phyloP scores from a whole-genome alignment of 768 basidiomycete genomes.

The Pleurotus sapidus region DNA sequence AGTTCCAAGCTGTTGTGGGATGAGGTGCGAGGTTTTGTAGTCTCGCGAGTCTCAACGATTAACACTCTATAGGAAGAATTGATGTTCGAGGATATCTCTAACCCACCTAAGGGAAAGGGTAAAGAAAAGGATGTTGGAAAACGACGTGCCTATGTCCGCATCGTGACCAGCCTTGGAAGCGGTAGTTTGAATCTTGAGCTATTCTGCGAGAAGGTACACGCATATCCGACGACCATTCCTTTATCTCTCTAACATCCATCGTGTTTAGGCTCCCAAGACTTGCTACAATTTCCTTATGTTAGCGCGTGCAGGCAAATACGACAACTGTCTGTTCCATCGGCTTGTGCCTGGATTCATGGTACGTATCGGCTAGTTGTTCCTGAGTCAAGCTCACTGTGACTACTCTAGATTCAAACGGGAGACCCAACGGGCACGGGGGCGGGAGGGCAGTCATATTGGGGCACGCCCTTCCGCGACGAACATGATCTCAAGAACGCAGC shows the following conservation, averaged over 20 bases:
- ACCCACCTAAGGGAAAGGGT: slow-evolving; percentile 76
- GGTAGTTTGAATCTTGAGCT: slow-evolving; percentile 82
- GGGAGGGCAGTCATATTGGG: slow-evolving; percentile 93
- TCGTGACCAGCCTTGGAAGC: slow-evolving; percentile 88
- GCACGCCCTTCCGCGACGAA: slow-evolving; percentile 94
- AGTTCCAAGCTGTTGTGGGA: slow-evolving; percentile 91
- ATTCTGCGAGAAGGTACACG: slow-evolving; percentile 79
- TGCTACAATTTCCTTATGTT: slow-evolving; percentile 98
- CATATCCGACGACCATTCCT: not conserved
- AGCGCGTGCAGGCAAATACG: slow-evolving; percentile 86
- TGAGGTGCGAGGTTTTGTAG: slow-evolving; percentile 50
- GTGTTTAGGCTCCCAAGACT: slow-evolving; percentile 87
- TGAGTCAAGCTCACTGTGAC: slow-evolving; percentile 4
- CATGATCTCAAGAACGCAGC: slow-evolving; percentile 84
- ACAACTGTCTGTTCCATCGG: slow-evolving; percentile 87
- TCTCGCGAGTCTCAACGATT: not conserved
- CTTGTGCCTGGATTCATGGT: slow-evolving; percentile 97
- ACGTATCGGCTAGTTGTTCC: slow-evolving; percentile 11
- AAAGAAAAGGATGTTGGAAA: slow-evolving; percentile 94
- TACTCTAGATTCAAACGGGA: slow-evolving; percentile 85
- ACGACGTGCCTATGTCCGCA: slow-evolving; percentile 91
- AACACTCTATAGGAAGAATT: slow-evolving; percentile 69
- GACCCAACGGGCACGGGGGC: slow-evolving; percentile 96
- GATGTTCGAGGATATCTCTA: slow-evolving; percentile 94
- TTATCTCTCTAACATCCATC: not conserved